phyloP scores from a whole-genome alignment of 768 basidiomycete genomes.

The Boletus edulis region DNA sequence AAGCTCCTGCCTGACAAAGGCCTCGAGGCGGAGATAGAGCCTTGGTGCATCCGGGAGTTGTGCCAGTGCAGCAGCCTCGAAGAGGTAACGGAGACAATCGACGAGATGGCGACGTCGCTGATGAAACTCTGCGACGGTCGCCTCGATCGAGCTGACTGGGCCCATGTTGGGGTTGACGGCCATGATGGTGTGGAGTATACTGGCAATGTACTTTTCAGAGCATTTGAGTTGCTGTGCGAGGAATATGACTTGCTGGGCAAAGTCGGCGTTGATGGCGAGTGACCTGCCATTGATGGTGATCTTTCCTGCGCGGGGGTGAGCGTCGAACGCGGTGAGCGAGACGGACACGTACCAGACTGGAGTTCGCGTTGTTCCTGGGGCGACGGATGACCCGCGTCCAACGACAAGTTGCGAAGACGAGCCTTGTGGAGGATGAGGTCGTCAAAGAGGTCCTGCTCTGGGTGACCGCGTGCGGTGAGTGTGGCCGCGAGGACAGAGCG shows the following conservation, averaged over 20 bases:
- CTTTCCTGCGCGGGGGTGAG: constrained; percentile 52
- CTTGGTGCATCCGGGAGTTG: constrained; percentile 42
- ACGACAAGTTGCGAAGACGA: constrained; percentile 53
- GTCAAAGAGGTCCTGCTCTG: constrained; percentile 75
- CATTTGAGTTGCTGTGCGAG: constrained; percentile 78
- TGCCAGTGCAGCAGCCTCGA: constrained; percentile 56
- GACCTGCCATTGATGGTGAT: constrained; percentile 59
- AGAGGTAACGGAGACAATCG: constrained; percentile 66
- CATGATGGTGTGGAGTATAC: constrained; percentile 64
- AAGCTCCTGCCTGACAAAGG: constrained; percentile 57
- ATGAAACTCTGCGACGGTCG: constrained; percentile 66
- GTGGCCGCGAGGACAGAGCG: constrained; percentile 49
- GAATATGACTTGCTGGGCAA: constrained; percentile 73
- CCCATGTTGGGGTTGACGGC: constrained; percentile 61
- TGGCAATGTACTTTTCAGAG: constrained; percentile 79
- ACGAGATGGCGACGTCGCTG: constrained; percentile 65
- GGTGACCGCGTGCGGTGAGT: constrained; percentile 46
- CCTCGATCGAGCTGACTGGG: constrained; percentile 58
- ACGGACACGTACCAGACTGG: constrained; percentile 50
- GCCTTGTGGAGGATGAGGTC: constrained; percentile 66
- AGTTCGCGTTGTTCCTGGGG: constrained; percentile 68
- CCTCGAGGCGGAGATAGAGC: constrained; percentile 50
- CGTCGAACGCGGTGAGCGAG: background rate
- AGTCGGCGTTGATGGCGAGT: constrained; percentile 75
- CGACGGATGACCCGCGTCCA: constrained; percentile 62